phyloP scores from a whole-genome alignment of 768 basidiomycete genomes.

The Collybiopsis confluens region DNA sequence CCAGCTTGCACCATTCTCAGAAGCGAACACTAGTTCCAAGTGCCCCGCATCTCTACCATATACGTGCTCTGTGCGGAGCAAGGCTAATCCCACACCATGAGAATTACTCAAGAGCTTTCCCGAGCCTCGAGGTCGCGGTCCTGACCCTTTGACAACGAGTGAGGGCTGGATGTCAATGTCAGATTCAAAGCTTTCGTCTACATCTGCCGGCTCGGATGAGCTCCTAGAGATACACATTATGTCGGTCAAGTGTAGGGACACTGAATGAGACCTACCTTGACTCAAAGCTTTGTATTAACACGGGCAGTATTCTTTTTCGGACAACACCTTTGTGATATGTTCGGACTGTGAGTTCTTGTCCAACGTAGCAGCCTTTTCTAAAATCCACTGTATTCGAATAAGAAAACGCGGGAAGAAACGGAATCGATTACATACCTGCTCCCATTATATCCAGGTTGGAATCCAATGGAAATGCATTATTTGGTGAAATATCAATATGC shows the following conservation, averaged over 20 bases:
- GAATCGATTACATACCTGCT: slow-evolving; percentile 55
- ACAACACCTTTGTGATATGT: slow-evolving; percentile 93
- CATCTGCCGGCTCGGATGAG: not conserved
- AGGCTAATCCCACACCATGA: slow-evolving; percentile 65
- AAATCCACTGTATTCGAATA: slow-evolving; percentile 67
- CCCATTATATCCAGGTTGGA: slow-evolving; percentile 95
- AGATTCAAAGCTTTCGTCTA: slow-evolving; percentile 19
- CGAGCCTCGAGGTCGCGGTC: slow-evolving; percentile 61
- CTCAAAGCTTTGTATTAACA: slow-evolving; percentile 44
- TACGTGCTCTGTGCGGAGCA: slow-evolving; percentile 77
- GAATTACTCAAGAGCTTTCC: slow-evolving; percentile 69
- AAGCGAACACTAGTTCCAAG: slow-evolving; percentile 36
- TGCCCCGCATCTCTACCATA: slow-evolving; percentile 48
- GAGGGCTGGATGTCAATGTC: slow-evolving; percentile 36
- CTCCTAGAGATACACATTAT: not conserved
- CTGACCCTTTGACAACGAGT: slow-evolving; percentile 20
- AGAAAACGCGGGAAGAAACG: slow-evolving; percentile 9
- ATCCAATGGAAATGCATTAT: slow-evolving; percentile 87
- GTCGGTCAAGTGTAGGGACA: not conserved
- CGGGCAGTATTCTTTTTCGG: slow-evolving; percentile 85
- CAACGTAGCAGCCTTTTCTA: slow-evolving; percentile 96
- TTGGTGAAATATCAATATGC: slow-evolving; percentile 63
- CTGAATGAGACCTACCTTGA: slow-evolving; percentile 9
- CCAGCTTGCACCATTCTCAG: slow-evolving; percentile 28
- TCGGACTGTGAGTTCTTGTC: slow-evolving; percentile 94